Conservation (phyloP, 352 stramenopile genomes). For the Globisporangium irregulare region DNA sequence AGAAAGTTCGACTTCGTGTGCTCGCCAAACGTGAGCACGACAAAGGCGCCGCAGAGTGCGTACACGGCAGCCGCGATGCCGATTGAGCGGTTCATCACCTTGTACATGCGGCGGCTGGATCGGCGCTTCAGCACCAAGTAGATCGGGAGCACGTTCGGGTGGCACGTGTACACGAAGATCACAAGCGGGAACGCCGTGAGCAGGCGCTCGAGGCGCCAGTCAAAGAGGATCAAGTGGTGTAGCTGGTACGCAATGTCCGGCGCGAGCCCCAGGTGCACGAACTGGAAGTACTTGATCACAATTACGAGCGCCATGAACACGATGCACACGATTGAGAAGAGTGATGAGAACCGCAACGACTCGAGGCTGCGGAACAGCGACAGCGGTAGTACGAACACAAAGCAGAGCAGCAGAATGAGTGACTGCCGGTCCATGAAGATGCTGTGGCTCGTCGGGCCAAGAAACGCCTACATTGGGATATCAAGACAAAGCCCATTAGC, state of each 20-base stretch:
- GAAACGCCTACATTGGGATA: constrained; percentile 27
- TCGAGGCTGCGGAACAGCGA: constrained; percentile 80
- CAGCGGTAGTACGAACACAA: constrained; percentile 73
- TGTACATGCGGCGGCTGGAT: constrained; percentile 84
- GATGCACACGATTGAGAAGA: constrained; percentile 87
- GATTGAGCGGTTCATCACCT: constrained; percentile 85
- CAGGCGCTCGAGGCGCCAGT: constrained; percentile 58
- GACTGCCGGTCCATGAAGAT: constrained; percentile 60
- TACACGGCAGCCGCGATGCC: constrained; percentile 74
- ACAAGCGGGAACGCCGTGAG: constrained; percentile 78
- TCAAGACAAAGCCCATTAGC: neutral
- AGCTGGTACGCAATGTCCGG: constrained; percentile 71
- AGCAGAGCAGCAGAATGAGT: constrained; percentile 61
- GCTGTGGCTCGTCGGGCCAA: constrained; percentile 40
- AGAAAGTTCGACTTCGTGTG: constrained; percentile 82
- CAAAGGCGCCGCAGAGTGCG: constrained; percentile 72
- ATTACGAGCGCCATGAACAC: constrained; percentile 88
- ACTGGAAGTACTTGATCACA: constrained; percentile 89
- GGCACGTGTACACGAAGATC: constrained; percentile 87
- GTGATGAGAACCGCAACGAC: constrained; percentile 81
- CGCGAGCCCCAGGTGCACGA: constrained; percentile 64
- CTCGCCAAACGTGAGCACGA: constrained; percentile 84
- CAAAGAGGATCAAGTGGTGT: constrained; percentile 68
- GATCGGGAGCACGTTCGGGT: constrained; percentile 87
- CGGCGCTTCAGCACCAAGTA: constrained; percentile 86